Evolutionary conservation across 2,329 filamentous ascomycete species (phyloP).

Genomic region (Aplosporella prunicola): DNA sequence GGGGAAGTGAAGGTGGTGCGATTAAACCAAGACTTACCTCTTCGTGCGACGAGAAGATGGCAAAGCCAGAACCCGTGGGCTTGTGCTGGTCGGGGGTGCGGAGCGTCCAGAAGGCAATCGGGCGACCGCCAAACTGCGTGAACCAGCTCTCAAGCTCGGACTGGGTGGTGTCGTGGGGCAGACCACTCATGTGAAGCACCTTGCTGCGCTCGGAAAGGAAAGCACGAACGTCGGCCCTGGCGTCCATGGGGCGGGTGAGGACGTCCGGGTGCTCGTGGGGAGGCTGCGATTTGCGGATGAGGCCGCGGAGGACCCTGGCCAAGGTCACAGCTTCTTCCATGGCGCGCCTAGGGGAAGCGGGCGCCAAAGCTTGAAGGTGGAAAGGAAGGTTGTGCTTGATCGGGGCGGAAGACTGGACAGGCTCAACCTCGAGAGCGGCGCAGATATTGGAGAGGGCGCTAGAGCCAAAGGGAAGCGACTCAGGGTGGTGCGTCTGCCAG

Average conservation of each 20-base stretch:
- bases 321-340: constrained; percentile 97
- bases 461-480: constrained; percentile 91
- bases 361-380: constrained; percentile 90
- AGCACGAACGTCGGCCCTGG: constrained; percentile 87
- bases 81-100: constrained; percentile 98
- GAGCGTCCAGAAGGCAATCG: constrained; percentile 98
- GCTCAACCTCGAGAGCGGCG: constrained; percentile 93
- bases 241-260: constrained; percentile 89
- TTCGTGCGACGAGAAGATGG: constrained; percentile 97
- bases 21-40: constrained; percentile 59
- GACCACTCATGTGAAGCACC: constrained; percentile 92
- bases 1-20: constrained; percentile 1
- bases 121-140: constrained; percentile 93
- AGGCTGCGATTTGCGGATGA: constrained; percentile 94
- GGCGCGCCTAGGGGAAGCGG: constrained; percentile 86
- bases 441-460: constrained; percentile 96
- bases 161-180: constrained; percentile 96
- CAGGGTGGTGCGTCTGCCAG: constrained; percentile 97
- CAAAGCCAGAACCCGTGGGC: constrained; percentile 96
- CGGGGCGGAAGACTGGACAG: constrained; percentile 90
- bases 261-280: constrained; percentile 91
- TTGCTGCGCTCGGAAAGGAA: constrained; percentile 96
- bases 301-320: constrained; percentile 78
- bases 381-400: constrained; percentile 99
- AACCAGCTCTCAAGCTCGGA: constrained; percentile 99